Base-by-base conservation (phyloP, 2,329 filamentous ascomycete genomes). In the Fusarium irregulare region DNA sequence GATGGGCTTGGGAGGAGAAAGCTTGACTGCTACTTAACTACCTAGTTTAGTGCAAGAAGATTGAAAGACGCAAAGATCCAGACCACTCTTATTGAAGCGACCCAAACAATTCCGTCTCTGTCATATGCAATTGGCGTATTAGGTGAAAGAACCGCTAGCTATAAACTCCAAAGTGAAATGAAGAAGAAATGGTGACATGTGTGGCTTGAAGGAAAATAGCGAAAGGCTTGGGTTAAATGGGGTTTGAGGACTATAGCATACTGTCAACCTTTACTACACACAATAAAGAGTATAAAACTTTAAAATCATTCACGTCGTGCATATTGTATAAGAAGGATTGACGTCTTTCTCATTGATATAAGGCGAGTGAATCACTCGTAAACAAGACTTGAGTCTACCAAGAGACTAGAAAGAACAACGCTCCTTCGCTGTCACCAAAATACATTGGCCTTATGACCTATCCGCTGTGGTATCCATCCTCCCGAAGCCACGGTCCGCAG, bases 401-500 rank as follows among this genome's bases (percentile, higher is more conserved):
- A 44, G 56, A 72, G 54, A 65, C 65, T 50, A 48, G 60, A 60
- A 54, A 64, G 30, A 63, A 61, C 56, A 68, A 69, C 68, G 48
- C 64, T 68, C 67, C 71, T 59, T 75, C 61, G 66, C 71, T 64
- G 55, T 60, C 64, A 62, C 56, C 60, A 62, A 25, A 70, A 68
- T 51, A 64, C 51, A 73, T 70, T 53, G 64, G 69, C 69, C 63
- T 54, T 49, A 48, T 64, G 30, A 53, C 48, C 51, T 53, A 62
- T 59, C 48, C 62, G 66, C 34, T 64, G 65, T 65, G 66, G 49
- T 63, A 66, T 66, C 46, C 47, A 50, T 48, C 66, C 44, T 48
- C 51, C 41, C 42, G 28, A 20, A 54, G 44, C n/a, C 58, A 56
- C 21, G 55, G 56, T 47, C 28, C 45, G 23, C 45, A 45, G 49